Percentiles rank a stretch among this genome's conserved stretches.
phyloP scores from a whole-genome alignment of 2,329 filamentous ascomycete species.

The Alternaria burnsii region DNA sequence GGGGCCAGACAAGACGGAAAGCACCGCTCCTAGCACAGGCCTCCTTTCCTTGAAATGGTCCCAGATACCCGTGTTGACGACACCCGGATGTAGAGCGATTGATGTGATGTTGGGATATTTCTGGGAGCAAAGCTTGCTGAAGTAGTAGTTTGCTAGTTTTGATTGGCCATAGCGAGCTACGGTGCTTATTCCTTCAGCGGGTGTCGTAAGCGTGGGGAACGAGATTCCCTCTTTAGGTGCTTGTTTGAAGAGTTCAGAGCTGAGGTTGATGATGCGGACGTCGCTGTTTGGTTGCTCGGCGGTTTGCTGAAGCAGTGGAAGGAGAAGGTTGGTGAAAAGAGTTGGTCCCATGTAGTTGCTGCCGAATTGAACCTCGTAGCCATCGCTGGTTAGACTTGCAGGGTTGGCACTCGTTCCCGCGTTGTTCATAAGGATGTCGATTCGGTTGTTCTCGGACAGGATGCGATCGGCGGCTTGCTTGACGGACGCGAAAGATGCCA shows the following conservation, averaged over 20 bases:
- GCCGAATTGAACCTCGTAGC: slow-evolving; percentile 58
- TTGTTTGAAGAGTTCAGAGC: slow-evolving; percentile 32
- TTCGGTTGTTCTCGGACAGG: slow-evolving; percentile 28
- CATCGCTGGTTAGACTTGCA: slow-evolving; percentile 50
- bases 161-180: slow-evolving; percentile 51
- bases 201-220: slow-evolving; percentile 43
- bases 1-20: not conserved
- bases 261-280: slow-evolving; percentile 53
- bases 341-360: slow-evolving; percentile 59
- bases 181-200: not conserved
- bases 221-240: slow-evolving; percentile 40
- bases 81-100: slow-evolving; percentile 56
- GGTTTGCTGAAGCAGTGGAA: slow-evolving; percentile 49
- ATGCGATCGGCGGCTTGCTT: slow-evolving; percentile 42
- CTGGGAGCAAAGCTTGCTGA: slow-evolving; percentile 49
- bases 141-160: slow-evolving; percentile 60
- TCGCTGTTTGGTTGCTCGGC: slow-evolving; percentile 36
- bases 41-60: not conserved
- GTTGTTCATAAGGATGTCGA: slow-evolving; percentile 55
- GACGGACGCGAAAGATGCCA: slow-evolving; percentile 45
- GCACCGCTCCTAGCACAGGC: not conserved
- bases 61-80: slow-evolving; percentile 48
- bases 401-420: slow-evolving; percentile 48
- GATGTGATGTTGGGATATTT: slow-evolving; percentile 53
- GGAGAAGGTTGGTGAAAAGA: slow-evolving; percentile 53